Evolutionary conservation across 352 stramenopile genomes (phyloP).

Genomic region (Phytophthora syringae): DNA sequence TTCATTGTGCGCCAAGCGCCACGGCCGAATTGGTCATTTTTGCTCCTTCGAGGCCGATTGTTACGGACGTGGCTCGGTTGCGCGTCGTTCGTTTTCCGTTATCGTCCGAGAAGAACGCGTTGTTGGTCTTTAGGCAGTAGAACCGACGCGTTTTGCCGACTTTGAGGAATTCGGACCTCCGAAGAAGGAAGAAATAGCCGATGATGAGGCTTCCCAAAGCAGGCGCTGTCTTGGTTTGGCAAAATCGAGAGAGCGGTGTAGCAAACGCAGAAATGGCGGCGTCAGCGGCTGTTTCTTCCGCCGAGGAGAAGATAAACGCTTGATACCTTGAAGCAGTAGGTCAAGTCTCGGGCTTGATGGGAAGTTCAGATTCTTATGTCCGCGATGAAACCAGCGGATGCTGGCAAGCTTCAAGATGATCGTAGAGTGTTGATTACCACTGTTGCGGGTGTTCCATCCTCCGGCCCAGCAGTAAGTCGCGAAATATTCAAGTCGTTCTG

Average conservation of each 20-base stretch:
- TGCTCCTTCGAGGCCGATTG: not conserved
- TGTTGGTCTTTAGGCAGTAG: not conserved
- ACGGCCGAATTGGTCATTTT: not conserved
- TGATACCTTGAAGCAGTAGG: not conserved
- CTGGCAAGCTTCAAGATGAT: not conserved
- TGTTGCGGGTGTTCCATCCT: not conserved
- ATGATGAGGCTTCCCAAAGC: not conserved
- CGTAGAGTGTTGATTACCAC: not conserved
- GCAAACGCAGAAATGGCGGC: slow-evolving; percentile 13
- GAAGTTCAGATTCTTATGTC: not conserved
- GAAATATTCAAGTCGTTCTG: not conserved
- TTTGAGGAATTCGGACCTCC: not conserved
- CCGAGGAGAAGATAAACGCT: slow-evolving; percentile 1
- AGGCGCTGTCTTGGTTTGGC: not conserved
- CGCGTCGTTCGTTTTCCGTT: not conserved
- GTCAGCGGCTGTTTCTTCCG: slow-evolving; percentile 19
- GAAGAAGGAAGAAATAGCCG: not conserved
- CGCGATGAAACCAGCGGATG: not conserved
- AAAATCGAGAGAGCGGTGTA: slow-evolving; percentile 11
- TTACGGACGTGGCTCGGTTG: not conserved
- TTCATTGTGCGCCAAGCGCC: not conserved
- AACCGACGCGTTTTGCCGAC: not conserved
- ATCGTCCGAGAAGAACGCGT: not conserved
- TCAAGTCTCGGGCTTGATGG: not conserved
- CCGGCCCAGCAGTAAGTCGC: not conserved